A percentile compares a stretch with the other conserved stretches of the same genome.
These are phyloP conservation scores for Aspergillus sparsus DNA, from an alignment of 495 filamentous ascomycete genomes.

Conservation along the genomic window DNA sequence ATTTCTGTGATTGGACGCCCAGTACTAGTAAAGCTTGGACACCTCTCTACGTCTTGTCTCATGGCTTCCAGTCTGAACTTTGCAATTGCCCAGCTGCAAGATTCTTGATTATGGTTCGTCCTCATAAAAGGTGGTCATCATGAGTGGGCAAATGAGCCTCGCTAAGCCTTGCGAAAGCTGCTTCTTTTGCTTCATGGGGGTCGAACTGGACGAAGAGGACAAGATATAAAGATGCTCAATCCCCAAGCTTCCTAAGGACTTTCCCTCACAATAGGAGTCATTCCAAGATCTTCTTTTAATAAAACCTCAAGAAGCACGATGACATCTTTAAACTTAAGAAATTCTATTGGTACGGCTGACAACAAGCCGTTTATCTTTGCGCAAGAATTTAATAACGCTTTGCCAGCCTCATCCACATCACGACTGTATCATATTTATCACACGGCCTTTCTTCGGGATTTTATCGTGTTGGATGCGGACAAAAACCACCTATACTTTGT, in stretches of 20 bases:
- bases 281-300: neutral
- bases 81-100: neutral
- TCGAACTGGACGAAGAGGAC: neutral
- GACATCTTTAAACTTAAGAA: slow-evolving; percentile 1
- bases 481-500: slow-evolving; percentile 32
- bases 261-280: neutral
- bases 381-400: neutral
- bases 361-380: neutral
- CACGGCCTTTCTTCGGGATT: slow-evolving; percentile 30
- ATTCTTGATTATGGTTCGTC: neutral
- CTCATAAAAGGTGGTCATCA: neutral
- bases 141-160: slow-evolving; percentile 6
- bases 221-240: slow-evolving; percentile 12
- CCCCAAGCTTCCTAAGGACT: neutral
- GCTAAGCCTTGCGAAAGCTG: slow-evolving; percentile 9
- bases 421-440: slow-evolving; percentile 30
- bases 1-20: slow-evolving; percentile 14
- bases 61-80: neutral
- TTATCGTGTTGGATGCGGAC: slow-evolving; percentile 27
- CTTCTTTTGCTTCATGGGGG: neutral
- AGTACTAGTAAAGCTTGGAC: neutral
- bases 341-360: neutral
- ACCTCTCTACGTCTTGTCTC: neutral
- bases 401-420: neutral
- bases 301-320: neutral